Conservation (phyloP, 164 flowering plant species). For the Stephania japonica region DNA sequence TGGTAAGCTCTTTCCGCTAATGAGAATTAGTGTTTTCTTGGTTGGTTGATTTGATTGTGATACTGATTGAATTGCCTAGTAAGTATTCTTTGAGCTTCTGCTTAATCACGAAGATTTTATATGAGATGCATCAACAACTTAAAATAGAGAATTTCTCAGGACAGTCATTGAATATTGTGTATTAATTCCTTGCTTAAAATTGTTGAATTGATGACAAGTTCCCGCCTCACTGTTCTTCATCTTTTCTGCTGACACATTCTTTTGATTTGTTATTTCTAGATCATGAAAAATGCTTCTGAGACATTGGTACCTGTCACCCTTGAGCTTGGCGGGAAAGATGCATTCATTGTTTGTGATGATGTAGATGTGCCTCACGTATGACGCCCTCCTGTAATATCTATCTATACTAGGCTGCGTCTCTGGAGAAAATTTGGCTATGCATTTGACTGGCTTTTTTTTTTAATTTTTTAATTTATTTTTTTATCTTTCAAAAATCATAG, state of each 20-base stretch:
- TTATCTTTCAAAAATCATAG: constrained; percentile 26
- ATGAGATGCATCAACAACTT: not conserved
- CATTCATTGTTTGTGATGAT: constrained; percentile 97
- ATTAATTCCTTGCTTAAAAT: not conserved
- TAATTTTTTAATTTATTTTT: no score
- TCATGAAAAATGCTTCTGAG: constrained; percentile 83
- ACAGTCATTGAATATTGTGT: not conserved
- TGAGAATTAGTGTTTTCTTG: not conserved
- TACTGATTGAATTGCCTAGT: not conserved
- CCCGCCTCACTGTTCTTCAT: not conserved
- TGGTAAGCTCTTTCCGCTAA: constrained; percentile 40
- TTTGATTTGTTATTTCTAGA: constrained; percentile 41
- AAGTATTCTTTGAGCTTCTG: constrained; percentile 5
- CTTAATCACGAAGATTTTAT: not conserved
- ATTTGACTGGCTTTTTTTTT: not conserved
- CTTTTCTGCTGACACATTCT: constrained; percentile 1
- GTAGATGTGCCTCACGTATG: constrained; percentile 87
- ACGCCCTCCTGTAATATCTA: constrained; percentile 7
- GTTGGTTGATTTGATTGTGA: not conserved
- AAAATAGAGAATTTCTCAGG: not conserved
- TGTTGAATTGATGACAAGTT: not conserved
- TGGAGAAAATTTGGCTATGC: constrained; percentile 9
- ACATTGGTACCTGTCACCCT: constrained; percentile 87
- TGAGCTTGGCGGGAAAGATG: constrained; percentile 98
- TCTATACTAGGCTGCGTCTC: constrained; percentile 8